Base-by-base conservation (phyloP, 495 filamentous ascomycete genomes). In the Mytilinidion resinicola region DNA sequence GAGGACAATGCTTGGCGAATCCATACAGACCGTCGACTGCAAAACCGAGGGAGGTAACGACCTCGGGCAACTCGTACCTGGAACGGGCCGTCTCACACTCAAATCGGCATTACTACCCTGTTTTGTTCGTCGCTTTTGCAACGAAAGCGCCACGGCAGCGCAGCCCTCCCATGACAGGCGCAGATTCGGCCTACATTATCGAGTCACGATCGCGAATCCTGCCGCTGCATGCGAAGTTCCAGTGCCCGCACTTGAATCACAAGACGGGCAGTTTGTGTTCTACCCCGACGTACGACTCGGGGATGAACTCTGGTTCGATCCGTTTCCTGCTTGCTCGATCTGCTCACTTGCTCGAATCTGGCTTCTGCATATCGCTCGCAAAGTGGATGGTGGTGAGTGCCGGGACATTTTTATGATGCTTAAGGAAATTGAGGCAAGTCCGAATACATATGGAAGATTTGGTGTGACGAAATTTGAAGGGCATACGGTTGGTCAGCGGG, bases 361-460 rank as follows among this genome's bases (percentile, higher is more conserved):
- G 20, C 19, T 34, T 7, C 14, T 53, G 4, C 19, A 53, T 33
- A 37, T 25, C 1, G 50, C 14, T 14, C 12, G 15, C 14, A 34
- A 15, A 6, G n/a, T 36, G 14, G 46, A 50, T 15, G 46, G 46
- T 21, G 46, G 46, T 2, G 25, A 12, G 14, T 21, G 46, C n/a
- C n/a, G 25, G 20, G 50, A 53, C 15, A 3, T 14, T 15, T 53
- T 36, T 25, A 53, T 53, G 33, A 14, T 53, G 50, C 33, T 53
- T 21, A n/a, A 34, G 21, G 33, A n/a, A 25, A 34, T 53, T 20
- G 33, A 53, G 14, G 12, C n/a, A 12, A 25, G 14, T 34, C 14
- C 50, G 9, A 53, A 20, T 21, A 53, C 33, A 10, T 55, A 44
- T 46, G 36, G 30, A 42, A 54, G 38, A 33, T 38, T 55, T 25